Conservation (phyloP, 805 yeast species). For the Ogataea pignaliae region DNA sequence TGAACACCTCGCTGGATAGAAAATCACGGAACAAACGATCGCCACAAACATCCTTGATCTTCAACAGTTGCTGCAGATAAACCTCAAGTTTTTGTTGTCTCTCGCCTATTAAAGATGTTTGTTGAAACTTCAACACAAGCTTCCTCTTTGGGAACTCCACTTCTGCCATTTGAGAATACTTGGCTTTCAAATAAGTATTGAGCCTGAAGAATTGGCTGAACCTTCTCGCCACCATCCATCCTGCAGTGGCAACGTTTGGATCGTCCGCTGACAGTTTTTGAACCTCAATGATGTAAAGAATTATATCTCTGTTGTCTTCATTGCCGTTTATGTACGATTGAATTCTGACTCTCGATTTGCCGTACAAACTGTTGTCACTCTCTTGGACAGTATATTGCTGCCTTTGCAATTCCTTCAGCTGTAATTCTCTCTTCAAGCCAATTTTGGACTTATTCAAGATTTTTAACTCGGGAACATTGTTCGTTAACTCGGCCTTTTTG, state of each 20-base stretch:
- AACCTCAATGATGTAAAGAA: constrained; percentile 73
- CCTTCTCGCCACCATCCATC: constrained; percentile 89
- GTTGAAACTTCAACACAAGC: constrained; percentile 69
- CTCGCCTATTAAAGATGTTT: constrained; percentile 55
- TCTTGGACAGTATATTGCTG: constrained; percentile 84
- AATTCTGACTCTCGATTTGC: constrained; percentile 52
- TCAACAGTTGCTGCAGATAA: constrained; percentile 55
- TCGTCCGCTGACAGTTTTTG: constrained; percentile 39
- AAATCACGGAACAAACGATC: constrained; percentile 71
- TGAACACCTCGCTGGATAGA: constrained; percentile 66
- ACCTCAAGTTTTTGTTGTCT: constrained; percentile 57
- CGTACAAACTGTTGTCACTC: constrained; percentile 70
- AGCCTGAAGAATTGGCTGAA: constrained; percentile 78
- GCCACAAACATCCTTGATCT: constrained; percentile 66
- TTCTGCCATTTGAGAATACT: constrained; percentile 45
- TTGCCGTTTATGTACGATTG: constrained; percentile 52
- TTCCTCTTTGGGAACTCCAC: constrained; percentile 58
- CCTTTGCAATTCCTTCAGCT: constrained; percentile 63
- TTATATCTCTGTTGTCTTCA: constrained; percentile 57
- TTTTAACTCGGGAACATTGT: constrained; percentile 64
- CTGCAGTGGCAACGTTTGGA: constrained; percentile 46
- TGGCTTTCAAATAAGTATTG: constrained; percentile 55
- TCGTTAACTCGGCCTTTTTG: constrained; percentile 79
- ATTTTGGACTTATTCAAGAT: constrained; percentile 63
- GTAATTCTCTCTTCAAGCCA: constrained; percentile 69